Base-by-base conservation (phyloP, 305 asterid genomes). In the Rubia tinctorum region DNA sequence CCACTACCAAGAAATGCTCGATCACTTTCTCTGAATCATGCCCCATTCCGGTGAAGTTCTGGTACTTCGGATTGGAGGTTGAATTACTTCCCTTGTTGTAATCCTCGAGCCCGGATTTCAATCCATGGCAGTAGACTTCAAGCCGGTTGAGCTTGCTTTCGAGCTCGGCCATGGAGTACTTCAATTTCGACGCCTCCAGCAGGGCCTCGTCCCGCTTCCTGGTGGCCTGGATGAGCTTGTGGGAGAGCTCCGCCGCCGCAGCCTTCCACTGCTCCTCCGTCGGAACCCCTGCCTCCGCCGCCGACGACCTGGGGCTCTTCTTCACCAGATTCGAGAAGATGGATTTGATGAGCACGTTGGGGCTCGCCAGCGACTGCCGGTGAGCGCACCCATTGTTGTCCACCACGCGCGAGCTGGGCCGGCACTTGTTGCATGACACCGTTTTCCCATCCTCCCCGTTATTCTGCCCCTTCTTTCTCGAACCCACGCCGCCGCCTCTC, bases 351-450 rank as follows among this genome's bases (percentile, higher is more conserved):
- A 94, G 66, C 55, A 92, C 94, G 76, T 90, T 92, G 0, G 99
- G 99, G 68, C 96, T 91, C 0, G n/a, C n/a, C n/a, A n/a, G n/a
- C n/a, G n/a, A n/a, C n/a, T 73, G 88, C 68, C 84, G 66, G 63
- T 80, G 80, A 55, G 73, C 71, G 45, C 45, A 40, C 8, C 77
- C 85, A 34, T 76, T 79, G 72, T 81, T 86, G 10, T 89, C 94
- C 68, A 90, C 71, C 74, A 91, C 98, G 66, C 90, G 74, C 39
- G 72, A 84, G 78, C 88, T 85, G 0, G 99, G 99, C 75, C 98
- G 63, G 71, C 99, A 94, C 82, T 94, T 94, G 79, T 90, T 92
- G 92, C 97, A 94, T 56, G 84, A 86, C 47, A 94, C 92, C 43
- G 87, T 84, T 0, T 90, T 69, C 65, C 68, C 39, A 62, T 72